Evolutionary conservation across 73 alveolate genomes (phyloP), one percentile per base, ranked within the genome.

Genomic region (Tetrahymena borealis): DNA sequence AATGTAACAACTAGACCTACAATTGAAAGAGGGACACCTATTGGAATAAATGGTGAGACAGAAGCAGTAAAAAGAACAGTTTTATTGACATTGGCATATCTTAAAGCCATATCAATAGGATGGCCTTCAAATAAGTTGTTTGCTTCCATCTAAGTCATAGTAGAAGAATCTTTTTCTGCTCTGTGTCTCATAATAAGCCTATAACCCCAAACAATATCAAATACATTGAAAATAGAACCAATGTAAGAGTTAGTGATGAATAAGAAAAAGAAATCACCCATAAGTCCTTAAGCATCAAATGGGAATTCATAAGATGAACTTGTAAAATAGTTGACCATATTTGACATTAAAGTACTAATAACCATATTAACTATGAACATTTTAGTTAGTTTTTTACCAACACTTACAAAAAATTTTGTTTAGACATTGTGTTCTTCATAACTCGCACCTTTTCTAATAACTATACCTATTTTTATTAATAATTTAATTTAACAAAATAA

Each of bases 81-180:
- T 42, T 91, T 91, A 39, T 40, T 33, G 15, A 91, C 91, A 41
- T 91, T 91, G 7, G 94, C 94, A 40, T 91, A 91, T 91, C 94
- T 91, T 39, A 91, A 41, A 18, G 94, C 94, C 94, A 91, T 91
- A 40, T 91, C 94, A 24, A 91, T 85, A 18, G 94, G 94, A 91
- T 91, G 94, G 16, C 94, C 94, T 41, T 91, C 94, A 41, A 91
- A 91, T 32, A 91, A 40, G 12, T 24, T 33, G 36, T 91, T 91
- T 0, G 42, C 90, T 39, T 91, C 94, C 42, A 36, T 39, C 32
- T 91, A 28, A 13, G 94, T 40, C 78, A 91, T 32, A 12, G 91
- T 39, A 40, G 91, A 40, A 40, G 38, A 39, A n/a, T 91, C 40
- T 13, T 91, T 32, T 39, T 39, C 91, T 18, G 40, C 91, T 40